These are phyloP conservation scores for Sporothrix phasma DNA, from an alignment of 2,329 filamentous ascomycete species.

Conservation along the genomic window DNA sequence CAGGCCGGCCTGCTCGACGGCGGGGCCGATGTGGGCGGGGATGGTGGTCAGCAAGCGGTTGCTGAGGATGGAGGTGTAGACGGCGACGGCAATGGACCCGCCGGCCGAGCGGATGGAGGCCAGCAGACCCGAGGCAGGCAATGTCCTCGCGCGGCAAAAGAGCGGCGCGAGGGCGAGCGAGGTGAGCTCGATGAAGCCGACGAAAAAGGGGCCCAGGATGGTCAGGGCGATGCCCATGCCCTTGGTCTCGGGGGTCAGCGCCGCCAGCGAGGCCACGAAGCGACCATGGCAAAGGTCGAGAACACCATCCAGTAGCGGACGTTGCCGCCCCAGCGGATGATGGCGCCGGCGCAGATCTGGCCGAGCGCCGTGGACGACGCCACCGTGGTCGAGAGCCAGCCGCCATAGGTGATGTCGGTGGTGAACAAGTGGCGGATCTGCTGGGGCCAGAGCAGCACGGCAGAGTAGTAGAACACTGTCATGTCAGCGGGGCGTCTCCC, in stretches of 20 bases:
- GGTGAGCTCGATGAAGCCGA: slow-evolving; percentile 15
- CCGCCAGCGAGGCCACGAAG: slow-evolving; percentile 13
- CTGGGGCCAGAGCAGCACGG: slow-evolving; percentile 30
- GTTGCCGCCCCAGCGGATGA: slow-evolving; percentile 7
- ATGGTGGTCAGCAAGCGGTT: slow-evolving; percentile 25
- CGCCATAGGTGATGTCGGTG: slow-evolving; percentile 7
- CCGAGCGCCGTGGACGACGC: slow-evolving; percentile 4
- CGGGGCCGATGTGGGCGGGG: slow-evolving; percentile 25
- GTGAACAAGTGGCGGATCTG: slow-evolving; percentile 26
- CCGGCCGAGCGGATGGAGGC: slow-evolving; percentile 25
- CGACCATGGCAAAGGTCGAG: slow-evolving; percentile 27
- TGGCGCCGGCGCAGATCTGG: slow-evolving; percentile 9
- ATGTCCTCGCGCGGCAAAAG: slow-evolving; percentile 25
- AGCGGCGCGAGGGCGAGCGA: slow-evolving; percentile 13
- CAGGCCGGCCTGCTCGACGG: slow-evolving; percentile 27
- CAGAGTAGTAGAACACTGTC: slow-evolving; percentile 29
- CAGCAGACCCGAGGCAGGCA: slow-evolving; percentile 27
- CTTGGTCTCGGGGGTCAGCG: background rate
- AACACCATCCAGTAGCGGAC: slow-evolving; percentile 16
- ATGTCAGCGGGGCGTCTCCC: slow-evolving; percentile 24
- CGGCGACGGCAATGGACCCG: background rate
- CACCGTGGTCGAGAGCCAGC: slow-evolving; percentile 9
- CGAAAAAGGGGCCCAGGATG: slow-evolving; percentile 6
- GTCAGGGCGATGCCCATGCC: slow-evolving; percentile 12
- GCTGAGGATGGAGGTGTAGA: slow-evolving; percentile 11